Evolutionary conservation across 1,284 basidiomycete species (phyloP), one percentile per base, ranked within the genome.

Genomic region (Cutaneotrichosporon cavernicola): DNA sequence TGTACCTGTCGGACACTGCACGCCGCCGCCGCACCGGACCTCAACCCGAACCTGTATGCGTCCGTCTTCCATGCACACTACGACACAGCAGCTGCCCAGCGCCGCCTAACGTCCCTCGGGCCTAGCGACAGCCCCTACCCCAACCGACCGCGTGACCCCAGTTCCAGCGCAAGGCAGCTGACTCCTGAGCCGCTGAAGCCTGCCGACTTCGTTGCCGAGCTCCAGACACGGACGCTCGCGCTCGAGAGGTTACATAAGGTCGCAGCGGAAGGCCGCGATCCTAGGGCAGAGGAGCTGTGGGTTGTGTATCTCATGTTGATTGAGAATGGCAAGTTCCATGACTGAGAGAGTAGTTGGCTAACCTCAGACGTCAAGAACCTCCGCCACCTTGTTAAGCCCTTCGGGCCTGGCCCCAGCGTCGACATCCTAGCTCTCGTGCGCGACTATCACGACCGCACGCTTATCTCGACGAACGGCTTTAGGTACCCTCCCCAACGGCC

Each of bases 281-380:
- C 47, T 13, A 56, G 47, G 11, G 74, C 75, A 8, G 66, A 73
- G 13, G 79, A 88, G 51, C 78, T 90, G 11, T 86, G 85, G 82
- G 81, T 81, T 0, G 82, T 85, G 0, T 88, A 86, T 68, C 72
- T 89, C 59, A 86, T 91, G 84, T 75, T 89, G 70, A 78, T 86
- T 8, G 90, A 91, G 73, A 88, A 90, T 81, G 80, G 80, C 79
- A 40, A 59, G 78, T 73, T 10, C 9, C 5, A 14, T n/a, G 5
- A 43, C 30, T 18, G n/a, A 16, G 34, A 36, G 7, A 13, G 34
- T 5, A 38, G 58, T 26, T 26, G 26, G 26, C 59, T 68, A 14
- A 68, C 57, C 6, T 2, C 63, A 80, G 81, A 92, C 75, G 89
- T 88, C 36, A 86, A 85, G 77, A 92, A 92, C 74, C 78, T 83